Evolutionary conservation across 2,329 filamentous ascomycete species (phyloP), one percentile per base, ranked within the genome.

Genomic region (Paecilomyces niveus): DNA sequence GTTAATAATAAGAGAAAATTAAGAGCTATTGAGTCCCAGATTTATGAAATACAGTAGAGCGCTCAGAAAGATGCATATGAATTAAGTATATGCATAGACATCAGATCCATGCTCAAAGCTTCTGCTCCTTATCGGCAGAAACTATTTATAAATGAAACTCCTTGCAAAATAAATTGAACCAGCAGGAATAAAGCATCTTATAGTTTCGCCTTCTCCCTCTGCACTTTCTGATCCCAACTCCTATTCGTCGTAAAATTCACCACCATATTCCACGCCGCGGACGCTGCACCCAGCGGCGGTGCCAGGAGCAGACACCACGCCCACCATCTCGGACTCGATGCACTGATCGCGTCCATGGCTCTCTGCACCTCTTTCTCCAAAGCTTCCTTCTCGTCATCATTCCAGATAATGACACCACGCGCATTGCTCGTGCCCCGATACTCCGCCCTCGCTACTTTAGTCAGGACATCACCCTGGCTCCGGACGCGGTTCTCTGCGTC

Each of bases 401-500:
- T 99, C 90, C 90, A 94, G 24, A 99, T 82, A 33, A 97, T 90
- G 3, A 92, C 82, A 0, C 92, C 93, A 54, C 81, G 82, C 6
- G 78, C 79, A 50, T 72, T 68, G 3, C 85, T 85, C 52, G 75
- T 70, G 0, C 71, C 55, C 53, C 91, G 79, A 53, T 83, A 85
- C 74, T 89, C 80, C 61, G 87, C 90, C 70, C 90, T 80, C 70
- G 83, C 81, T 18, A 90, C 92, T 81, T 97, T 97, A 66, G 89
- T 84, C 63, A 85, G 80, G 61, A 97, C 89, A 72, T 96, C 90
- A 53, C 86, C 88, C 80, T 99, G 94, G 70, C 91, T 95, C 62
- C 82, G 78, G 4, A 99, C 91, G 18, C 94, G 80, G 71, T 95
- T 92, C 79, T 88, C 83, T 15, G 93, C 94, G 72, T 99, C 94